These are phyloP conservation scores for Syzygium grande DNA, from an alignment of 345 rosid species.

Conservation along the genomic window DNA sequence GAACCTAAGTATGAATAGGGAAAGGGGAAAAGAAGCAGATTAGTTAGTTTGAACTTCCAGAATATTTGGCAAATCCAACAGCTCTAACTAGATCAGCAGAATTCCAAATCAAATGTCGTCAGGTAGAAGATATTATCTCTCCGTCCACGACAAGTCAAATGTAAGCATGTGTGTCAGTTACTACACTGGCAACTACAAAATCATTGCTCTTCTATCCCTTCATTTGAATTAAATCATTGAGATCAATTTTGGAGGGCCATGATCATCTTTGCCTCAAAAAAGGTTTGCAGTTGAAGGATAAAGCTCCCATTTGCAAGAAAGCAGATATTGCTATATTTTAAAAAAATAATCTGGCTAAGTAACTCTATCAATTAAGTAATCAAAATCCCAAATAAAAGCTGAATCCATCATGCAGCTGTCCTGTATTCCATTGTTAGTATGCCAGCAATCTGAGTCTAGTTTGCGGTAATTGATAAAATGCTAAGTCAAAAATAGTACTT, in stretches of 20 bases:
- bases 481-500: not conserved
- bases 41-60: not conserved
- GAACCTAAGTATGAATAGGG: slow-evolving; percentile 34
- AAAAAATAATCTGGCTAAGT: not conserved
- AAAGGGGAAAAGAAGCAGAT: not conserved
- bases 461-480: not conserved
- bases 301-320: not conserved
- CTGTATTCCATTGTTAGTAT: not conserved
- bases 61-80: not conserved
- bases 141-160: not conserved
- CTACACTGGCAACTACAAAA: not conserved
- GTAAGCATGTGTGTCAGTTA: not conserved
- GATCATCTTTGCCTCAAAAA: not conserved
- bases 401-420: not conserved
- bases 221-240: not conserved
- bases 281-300: not conserved
- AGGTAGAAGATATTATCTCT: not conserved
- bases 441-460: not conserved
- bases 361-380: not conserved
- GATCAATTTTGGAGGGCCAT: not conserved
- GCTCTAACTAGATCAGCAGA: not conserved
- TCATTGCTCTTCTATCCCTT: not conserved
- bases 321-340: not conserved
- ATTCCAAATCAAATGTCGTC: not conserved
- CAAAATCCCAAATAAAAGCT: not conserved